These are phyloP conservation scores for Malassezia dermatis DNA, from an alignment of 1,284 basidiomycete genomes.

Conservation along the genomic window DNA sequence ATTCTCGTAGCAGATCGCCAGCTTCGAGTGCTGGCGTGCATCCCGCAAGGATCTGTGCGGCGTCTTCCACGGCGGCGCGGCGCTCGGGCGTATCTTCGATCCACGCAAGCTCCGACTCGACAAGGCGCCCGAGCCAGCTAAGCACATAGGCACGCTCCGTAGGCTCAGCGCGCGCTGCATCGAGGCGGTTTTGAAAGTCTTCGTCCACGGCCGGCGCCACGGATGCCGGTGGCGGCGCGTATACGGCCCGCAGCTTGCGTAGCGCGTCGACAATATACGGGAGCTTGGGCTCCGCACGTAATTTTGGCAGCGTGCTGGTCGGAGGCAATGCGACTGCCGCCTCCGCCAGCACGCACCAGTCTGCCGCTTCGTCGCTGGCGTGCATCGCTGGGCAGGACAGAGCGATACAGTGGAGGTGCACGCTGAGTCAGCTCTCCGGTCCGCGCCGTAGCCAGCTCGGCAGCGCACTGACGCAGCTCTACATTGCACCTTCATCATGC, in stretches of 20 bases:
- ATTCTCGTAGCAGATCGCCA: conserved; percentile 13
- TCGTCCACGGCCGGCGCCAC: neutral
- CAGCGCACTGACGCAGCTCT: neutral
- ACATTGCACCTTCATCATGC: conserved; percentile 3
- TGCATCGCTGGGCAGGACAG: neutral
- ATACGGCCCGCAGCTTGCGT: neutral
- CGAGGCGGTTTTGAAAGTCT: neutral
- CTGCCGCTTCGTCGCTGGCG: neutral
- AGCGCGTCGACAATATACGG: conserved; percentile 1
- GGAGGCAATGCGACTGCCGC: conserved; percentile 3
- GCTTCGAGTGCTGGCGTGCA: conserved; percentile 7
- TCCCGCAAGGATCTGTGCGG: conserved; percentile 1
- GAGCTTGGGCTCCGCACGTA: conserved; percentile 9
- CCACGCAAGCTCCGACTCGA: conserved; percentile 7
- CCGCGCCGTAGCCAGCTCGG: neutral
- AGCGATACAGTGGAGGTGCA: neutral
- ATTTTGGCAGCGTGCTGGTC: conserved; percentile 8
- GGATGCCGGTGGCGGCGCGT: neutral
- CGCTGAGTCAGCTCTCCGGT: neutral
- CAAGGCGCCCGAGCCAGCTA: conserved; percentile 10
- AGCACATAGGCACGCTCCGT: conserved; percentile 13
- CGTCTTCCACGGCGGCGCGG: neutral
- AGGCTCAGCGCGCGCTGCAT: conserved; percentile 13
- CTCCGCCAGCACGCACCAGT: neutral
- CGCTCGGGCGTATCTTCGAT: neutral